Conservation (phyloP, 1,284 basidiomycete genomes). For the Cutaneotrichosporon spelunceum region DNA sequence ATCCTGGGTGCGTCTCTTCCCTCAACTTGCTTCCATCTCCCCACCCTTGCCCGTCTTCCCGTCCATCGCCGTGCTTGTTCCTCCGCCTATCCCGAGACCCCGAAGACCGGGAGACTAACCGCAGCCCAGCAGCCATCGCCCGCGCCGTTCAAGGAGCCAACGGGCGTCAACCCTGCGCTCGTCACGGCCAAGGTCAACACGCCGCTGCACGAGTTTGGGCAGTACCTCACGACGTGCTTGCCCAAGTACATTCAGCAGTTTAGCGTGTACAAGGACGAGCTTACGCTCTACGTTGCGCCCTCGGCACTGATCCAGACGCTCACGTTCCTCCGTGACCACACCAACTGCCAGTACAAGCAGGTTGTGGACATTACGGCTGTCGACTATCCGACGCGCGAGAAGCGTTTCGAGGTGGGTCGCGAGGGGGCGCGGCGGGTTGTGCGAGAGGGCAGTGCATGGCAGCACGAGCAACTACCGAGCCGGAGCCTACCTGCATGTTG, state of each 20-base stretch:
- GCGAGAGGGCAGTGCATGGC: background rate
- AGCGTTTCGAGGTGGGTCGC: conserved; percentile 75
- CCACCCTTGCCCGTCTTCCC: conserved; percentile 6
- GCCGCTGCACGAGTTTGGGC: conserved; percentile 80
- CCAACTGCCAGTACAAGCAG: conserved; percentile 90
- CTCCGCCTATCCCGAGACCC: background rate
- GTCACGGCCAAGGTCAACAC: conserved; percentile 68
- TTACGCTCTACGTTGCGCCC: conserved; percentile 76
- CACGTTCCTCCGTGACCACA: conserved; percentile 93
- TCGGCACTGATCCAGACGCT: conserved; percentile 78
- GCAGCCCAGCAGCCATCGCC: conserved; percentile 51
- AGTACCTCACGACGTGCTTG: conserved; percentile 83
- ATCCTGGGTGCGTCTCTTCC: conserved; percentile 28
- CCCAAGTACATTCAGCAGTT: conserved; percentile 96
- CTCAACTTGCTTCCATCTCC: background rate
- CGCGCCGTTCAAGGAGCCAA: conserved; percentile 78
- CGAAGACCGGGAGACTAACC: too few species aligned
- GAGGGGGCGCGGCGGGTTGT: background rate
- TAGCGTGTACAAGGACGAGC: conserved; percentile 95
- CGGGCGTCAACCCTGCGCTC: conserved; percentile 76
- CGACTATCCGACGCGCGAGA: conserved; percentile 88
- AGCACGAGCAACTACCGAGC: too few species aligned
- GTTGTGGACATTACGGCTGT: conserved; percentile 93
- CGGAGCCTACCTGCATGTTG: too few species aligned
- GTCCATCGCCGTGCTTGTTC: too few species aligned